Evolutionary conservation across 306 rosid genomes (phyloP).

Genomic region (Arachis hypogaea): DNA sequence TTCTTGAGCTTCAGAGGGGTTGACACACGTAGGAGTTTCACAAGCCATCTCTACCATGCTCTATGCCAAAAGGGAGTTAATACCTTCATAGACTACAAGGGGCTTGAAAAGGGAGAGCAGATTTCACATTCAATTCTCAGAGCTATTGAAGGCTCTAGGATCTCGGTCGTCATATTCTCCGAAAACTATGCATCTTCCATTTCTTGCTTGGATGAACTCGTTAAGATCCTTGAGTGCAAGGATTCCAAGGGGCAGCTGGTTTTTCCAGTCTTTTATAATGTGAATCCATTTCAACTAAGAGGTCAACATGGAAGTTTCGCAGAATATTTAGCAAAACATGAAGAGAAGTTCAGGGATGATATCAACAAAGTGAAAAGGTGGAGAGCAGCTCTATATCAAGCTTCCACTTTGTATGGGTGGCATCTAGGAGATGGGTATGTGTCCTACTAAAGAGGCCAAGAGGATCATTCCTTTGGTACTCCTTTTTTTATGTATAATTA

Average conservation of each 20-base stretch:
- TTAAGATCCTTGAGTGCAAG: slow-evolving; percentile 16
- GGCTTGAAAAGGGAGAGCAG: slow-evolving; percentile 11
- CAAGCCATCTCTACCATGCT: slow-evolving; percentile 23
- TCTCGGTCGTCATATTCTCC: slow-evolving; percentile 15
- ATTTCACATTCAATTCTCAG: slow-evolving; percentile 9
- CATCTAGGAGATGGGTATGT: slow-evolving; percentile 18
- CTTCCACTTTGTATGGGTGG: slow-evolving; percentile 29
- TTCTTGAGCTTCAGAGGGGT: slow-evolving; percentile 35
- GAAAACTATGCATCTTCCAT: slow-evolving; percentile 19
- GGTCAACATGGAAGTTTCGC: neutral
- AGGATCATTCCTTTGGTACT: neutral
- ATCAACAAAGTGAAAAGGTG: neutral
- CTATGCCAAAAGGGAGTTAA: slow-evolving; percentile 8
- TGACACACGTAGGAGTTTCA: neutral
- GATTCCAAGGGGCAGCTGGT: slow-evolving; percentile 22
- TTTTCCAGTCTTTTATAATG: slow-evolving; percentile 13
- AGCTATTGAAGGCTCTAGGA: slow-evolving; percentile 33
- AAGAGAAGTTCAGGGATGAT: neutral
- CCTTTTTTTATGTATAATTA: neutral
- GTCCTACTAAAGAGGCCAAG: too few species aligned
- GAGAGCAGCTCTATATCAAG: neutral
- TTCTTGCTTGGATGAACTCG: slow-evolving; percentile 32
- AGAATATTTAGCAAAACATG: slow-evolving; percentile 12
- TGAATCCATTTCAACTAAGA: slow-evolving; percentile 7
- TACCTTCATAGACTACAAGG: slow-evolving; percentile 31